Base-by-base conservation (phyloP, 2,329 filamentous ascomycete species). In the Mariannaea elegans region DNA sequence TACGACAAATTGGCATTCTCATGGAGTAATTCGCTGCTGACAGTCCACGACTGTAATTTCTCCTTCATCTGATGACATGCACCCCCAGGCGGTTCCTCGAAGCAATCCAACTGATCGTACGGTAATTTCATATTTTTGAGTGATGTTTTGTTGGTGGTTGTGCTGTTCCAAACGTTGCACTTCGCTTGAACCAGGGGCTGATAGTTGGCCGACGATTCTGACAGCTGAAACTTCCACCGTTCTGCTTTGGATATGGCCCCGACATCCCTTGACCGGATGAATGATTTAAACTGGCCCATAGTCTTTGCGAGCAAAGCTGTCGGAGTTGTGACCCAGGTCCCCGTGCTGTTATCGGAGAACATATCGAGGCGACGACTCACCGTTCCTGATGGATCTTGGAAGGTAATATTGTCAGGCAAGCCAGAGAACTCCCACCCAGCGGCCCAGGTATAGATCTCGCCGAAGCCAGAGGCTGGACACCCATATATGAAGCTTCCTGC, bases 121-220 rank as follows among this genome's bases (percentile, higher is more conserved):
- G 48, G 55, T 14, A 24, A 52, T 3, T 9, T 16, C 3, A 52
- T 23, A 9, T 24, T 24, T 7, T 27, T 47, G 5, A 18, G 7
- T 1, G 39, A 32, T 3, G 6, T 13, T n/a, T 16, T 41, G 2
- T 47, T 13, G 2, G 29, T 23, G 14, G 13, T n/a, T 29, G 29
- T 2, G 18, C 34, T 39, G 38, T 51, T 57, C 46, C 38, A 29
- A 14, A 58, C 19, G n/a, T 58, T 42, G 41, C 55, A 58, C 14
- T 47, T 52, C 12, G 48, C 6, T 8, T 58, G 36, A 5, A 46
- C 55, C 4, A 58, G 19, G 3, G 48, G 55, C 9, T 58, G 55
- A 13, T 39, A 46, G 13, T 29, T 47, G 13, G 7, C 7, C 1
- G 32, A 31, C 10, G 32, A 12, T 2, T 31, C 14, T 16, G 49